phyloP scores from a whole-genome alignment of 495 filamentous ascomycete species.

The Neurospora discreta region DNA sequence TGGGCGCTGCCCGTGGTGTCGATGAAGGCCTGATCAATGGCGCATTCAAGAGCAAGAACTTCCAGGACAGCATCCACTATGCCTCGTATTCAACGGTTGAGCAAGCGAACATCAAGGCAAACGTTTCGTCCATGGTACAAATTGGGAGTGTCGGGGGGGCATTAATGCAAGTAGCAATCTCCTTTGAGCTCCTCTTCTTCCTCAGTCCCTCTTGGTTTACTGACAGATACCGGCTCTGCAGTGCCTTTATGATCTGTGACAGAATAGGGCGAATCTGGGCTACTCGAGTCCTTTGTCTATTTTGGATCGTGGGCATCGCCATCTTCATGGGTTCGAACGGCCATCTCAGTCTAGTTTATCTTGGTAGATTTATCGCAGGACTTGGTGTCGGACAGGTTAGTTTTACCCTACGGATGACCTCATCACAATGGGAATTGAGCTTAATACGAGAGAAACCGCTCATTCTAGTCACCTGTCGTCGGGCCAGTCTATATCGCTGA shows the following conservation, averaged over 20 bases:
- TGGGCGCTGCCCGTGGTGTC: constrained; percentile 60
- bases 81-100: constrained; percentile 39
- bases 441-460: too few species aligned
- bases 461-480: constrained; percentile 41
- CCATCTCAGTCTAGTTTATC: constrained; percentile 50
- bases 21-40: constrained; percentile 63
- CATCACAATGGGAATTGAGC: too few species aligned
- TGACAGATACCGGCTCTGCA: constrained; percentile 1
- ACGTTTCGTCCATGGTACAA: constrained; percentile 64
- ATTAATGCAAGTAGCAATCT: constrained; percentile 36
- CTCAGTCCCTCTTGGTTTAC: not conserved
- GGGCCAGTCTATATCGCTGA: constrained; percentile 51
- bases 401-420: too few species aligned
- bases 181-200: not conserved
- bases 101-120: constrained; percentile 51
- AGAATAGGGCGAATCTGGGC: constrained; percentile 60
- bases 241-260: constrained; percentile 55
- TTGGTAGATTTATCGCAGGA: constrained; percentile 56
- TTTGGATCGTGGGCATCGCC: constrained; percentile 58
- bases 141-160: constrained; percentile 56
- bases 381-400: constrained; percentile 37
- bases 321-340: constrained; percentile 57
- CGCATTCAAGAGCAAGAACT: constrained; percentile 53
- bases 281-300: constrained; percentile 50
- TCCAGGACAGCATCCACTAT: constrained; percentile 49